These are phyloP conservation scores for Arabis hirsuta DNA, from an alignment of 345 rosid species.

Conservation along the genomic window DNA sequence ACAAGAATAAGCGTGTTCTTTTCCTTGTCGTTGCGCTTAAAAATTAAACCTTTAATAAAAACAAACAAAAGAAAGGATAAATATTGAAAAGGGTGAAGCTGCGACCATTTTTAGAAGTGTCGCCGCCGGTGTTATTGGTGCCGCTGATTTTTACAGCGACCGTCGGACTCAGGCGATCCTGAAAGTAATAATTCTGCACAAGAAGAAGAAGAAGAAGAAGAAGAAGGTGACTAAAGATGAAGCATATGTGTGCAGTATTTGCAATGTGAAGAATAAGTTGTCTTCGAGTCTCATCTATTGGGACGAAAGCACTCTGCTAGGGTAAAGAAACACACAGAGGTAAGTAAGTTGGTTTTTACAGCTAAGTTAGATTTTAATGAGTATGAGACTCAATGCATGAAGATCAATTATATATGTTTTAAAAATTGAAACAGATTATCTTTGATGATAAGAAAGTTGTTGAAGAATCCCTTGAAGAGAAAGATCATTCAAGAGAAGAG, in stretches of 20 bases:
- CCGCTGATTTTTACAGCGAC: no score
- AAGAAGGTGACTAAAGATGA: slow-evolving; percentile 4
- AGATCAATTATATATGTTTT: not conserved
- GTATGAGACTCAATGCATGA: slow-evolving; percentile 1
- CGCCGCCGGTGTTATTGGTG: no score
- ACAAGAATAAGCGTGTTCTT: no score
- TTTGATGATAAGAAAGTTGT: slow-evolving; percentile 25
- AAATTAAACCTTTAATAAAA: no score
- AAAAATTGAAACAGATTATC: slow-evolving; percentile 7
- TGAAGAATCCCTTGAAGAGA: no score
- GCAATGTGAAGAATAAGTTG: slow-evolving; percentile 11
- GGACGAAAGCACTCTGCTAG: slow-evolving; percentile 12
- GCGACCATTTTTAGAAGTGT: no score
- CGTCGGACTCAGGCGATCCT: slow-evolving; percentile 9
- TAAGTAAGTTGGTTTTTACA: not conserved
- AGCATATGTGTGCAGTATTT: slow-evolving; percentile 24
- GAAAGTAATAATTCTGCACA: not conserved
- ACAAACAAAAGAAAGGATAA: no score
- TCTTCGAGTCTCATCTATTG: slow-evolving; percentile 26
- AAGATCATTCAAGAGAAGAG: no score
- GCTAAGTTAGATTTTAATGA: not conserved
- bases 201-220: not conserved
- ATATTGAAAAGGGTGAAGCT: no score
- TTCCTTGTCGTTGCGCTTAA: no score
- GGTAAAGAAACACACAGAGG: slow-evolving; percentile 17